Base-by-base conservation (phyloP, 2,329 filamentous ascomycete species). In the Neoarthrinium moseri region DNA sequence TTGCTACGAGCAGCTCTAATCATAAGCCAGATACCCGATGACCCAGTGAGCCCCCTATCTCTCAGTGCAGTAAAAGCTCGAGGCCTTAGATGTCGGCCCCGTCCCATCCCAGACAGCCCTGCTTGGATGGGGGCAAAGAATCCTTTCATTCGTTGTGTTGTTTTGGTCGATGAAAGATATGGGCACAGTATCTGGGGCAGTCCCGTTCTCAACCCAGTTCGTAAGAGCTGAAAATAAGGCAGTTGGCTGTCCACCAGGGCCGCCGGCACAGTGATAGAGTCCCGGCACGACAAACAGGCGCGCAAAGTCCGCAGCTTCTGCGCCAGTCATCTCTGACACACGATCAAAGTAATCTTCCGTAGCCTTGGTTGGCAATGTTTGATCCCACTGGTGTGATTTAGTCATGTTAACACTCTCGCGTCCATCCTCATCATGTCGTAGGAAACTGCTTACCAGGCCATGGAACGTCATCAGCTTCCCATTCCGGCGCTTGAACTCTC, bases 151-250 rank as follows among this genome's bases (percentile, higher is more conserved):
- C 11, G 27, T 32, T 11, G 4, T 12, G 29, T 27, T 22, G 1
- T 7, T 12, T 3, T n/a, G 18, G 15, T 42, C 39, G 11, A n/a
- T 32, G 27, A 42, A 22, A 1, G 24, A 18, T 13, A 29, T 33
- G 11, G 27, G 39, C 15, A 42, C n/a, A 6, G 13, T 34, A 2
- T 36, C 41, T 5, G 41, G 41, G 3, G 15, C 41, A 4, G 29
- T 36, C 4, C 32, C 41, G 15, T 44, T 44, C 32, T 44, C 41
- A 10, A 44, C 41, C 41, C 41, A 44, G 32, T 13, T 32, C 12
- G 11, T 11, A 4, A 44, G 15, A 5, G 30, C 20, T 21, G 18
- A 13, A 24, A 36, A 44, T 3, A 36, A 12, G 5, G 41, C 23
- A 3, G 30, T 36, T 15, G 41, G 41, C 20, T 35, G 29, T 5